These are phyloP conservation scores for Metroxylon sagu DNA, from an alignment of 176 grass and related monocot genomes.

Conservation along the genomic window DNA sequence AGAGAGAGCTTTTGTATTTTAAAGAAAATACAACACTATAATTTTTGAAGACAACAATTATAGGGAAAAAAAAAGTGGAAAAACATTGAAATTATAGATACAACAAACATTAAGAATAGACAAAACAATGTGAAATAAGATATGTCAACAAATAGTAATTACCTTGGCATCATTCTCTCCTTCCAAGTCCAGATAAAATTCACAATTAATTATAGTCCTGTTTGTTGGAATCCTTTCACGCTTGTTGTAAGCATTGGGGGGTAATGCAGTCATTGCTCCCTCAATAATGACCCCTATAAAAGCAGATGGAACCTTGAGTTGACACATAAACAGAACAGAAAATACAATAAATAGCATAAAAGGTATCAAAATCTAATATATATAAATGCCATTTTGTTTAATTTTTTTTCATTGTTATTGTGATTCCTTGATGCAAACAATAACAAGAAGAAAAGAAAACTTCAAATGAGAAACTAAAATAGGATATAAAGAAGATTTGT, in stretches of 20 bases:
- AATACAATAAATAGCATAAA: neutral
- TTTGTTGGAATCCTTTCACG: neutral
- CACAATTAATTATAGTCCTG: conserved; percentile 4
- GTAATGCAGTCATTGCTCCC: neutral
- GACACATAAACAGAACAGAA: neutral
- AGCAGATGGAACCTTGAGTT: too few relatives aligned
- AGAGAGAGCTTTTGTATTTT: too few relatives aligned
- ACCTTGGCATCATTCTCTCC: conserved; percentile 5
- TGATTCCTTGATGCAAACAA: neutral
- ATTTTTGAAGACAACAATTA: too few relatives aligned
- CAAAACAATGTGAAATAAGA: too few relatives aligned
- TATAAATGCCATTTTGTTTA: neutral
- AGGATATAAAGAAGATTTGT: too few relatives aligned
- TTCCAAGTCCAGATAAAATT: conserved; percentile 1
- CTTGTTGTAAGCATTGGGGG: neutral
- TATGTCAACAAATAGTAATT: neutral
- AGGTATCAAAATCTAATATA: neutral
- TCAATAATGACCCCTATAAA: neutral
- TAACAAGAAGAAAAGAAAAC: too few relatives aligned
- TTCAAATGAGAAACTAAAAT: too few relatives aligned
- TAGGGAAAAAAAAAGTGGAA: too few relatives aligned
- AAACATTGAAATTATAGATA: too few relatives aligned
- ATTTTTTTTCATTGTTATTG: neutral
- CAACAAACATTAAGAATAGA: too few relatives aligned
- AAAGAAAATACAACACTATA: too few relatives aligned